Evolutionary conservation across 148 eudicot genomes (phyloP).

Genomic region (Arctostaphylos glauca): DNA sequence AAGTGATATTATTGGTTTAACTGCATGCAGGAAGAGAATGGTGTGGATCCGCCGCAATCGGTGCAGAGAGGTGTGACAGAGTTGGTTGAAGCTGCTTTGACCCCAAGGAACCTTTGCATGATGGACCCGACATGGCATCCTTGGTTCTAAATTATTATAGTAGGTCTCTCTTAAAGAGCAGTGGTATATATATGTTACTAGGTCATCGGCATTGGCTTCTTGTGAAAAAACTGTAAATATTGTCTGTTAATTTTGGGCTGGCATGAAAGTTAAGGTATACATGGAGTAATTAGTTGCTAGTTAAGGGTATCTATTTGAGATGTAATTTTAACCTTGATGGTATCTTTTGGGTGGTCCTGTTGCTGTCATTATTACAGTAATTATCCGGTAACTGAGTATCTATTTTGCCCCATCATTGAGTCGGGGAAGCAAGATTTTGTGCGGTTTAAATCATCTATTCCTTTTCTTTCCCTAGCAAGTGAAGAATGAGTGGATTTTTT

Average conservation of each 20-base stretch:
- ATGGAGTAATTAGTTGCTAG: neutral
- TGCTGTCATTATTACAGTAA: neutral
- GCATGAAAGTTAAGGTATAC: too few relatives aligned
- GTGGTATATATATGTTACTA: neutral
- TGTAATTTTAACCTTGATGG: neutral
- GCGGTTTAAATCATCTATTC: too few relatives aligned
- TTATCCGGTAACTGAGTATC: neutral
- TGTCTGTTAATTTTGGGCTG: too few relatives aligned
- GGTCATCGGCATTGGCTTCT: neutral
- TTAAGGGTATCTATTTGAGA: neutral
- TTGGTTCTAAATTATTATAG: conserved; percentile 52
- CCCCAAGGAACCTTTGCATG: conserved; percentile 89
- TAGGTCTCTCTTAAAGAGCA: neutral
- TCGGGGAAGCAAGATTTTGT: too few relatives aligned
- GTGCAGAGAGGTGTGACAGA: conserved; percentile 93
- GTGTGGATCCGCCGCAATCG: conserved; percentile 80
- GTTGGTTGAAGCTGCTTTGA: conserved; percentile 90
- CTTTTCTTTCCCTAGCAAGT: too few relatives aligned
- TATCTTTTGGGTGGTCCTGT: neutral
- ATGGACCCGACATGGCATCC: conserved; percentile 99
- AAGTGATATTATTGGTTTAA: neutral
- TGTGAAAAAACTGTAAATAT: neutral
- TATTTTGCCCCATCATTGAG: neutral
- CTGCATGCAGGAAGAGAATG: conserved; percentile 73
- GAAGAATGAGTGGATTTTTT: too few relatives aligned